Evolutionary conservation across 495 filamentous ascomycete species (phyloP), one percentile per base, ranked within the genome.

Genomic region (Parachaetomium inaequale): DNA sequence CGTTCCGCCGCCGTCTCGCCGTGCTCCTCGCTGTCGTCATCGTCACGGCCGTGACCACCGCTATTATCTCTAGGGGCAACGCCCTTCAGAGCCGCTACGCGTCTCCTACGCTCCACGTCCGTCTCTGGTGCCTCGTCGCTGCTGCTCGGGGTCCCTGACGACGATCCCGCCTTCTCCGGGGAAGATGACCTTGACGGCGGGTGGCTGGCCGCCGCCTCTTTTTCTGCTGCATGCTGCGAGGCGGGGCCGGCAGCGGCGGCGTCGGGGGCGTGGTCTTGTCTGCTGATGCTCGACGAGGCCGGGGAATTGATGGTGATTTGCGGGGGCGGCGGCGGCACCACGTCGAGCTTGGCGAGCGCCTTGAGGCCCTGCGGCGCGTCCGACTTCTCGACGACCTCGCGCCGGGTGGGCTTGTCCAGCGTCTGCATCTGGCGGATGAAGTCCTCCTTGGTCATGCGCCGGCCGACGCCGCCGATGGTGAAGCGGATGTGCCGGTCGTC

Each of bases 401-500:
- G 82, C 17, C 93, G 85, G 19, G 85, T 84, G 66, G 85, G 88
- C 32, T 90, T 87, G 70, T 96, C 91, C 60, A 97, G 79, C 29
- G 85, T 80, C 70, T 87, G 85, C 64, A 99, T 87, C 68, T 94
- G 86, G 52, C 85, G 77, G 63, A 98, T 88, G 75, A 99, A 98
- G 68, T 97, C 91, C 7, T 88, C 85, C 73, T 96, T 96, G 70
- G 84, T 94, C 88, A 98, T 85, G 21, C 88, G 87, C 42, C 74
- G 75, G 23, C 90, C 89, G 61, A 85, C 81, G 43, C 86, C 83
- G 34, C 81, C 84, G 58, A 98, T 86, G 4, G 89, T 96, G 76
- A 97, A 98, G 51, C 96, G 89, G 58, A 97, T 87, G 43, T 86
- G 81, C 40, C 87, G 84, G 68, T 96, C 92, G 55, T 92, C 86